Evolutionary conservation across 345 rosid species (phyloP), one percentile per base, ranked within the genome.

Genomic region (Eucalyptus regnans): DNA sequence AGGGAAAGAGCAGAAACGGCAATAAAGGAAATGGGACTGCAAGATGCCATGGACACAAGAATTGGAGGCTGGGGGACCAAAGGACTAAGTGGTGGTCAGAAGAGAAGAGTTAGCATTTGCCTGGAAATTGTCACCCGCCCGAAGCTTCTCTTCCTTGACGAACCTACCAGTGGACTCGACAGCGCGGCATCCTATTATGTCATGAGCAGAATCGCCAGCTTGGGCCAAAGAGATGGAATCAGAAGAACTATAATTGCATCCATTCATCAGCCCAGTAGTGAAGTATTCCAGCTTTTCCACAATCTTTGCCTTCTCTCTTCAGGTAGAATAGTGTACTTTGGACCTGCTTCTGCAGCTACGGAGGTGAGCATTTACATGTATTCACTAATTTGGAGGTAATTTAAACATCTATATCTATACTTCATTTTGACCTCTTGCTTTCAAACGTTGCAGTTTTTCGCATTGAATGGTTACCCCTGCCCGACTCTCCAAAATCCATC

Each of bases 81-180:
- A 87, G 96, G 95, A n/a, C 90, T 95, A 4, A 95, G 95, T 5
- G 94, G 95, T 5, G 95, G 95, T 33, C 95, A 94, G 51, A 95
- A 93, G 90, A 87, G 95, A 88, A 90, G 95, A 88, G 95, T 94
- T n/a, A 93, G 94, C 90, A 95, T 94, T 86, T 95, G 95, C 89
- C 93, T 91, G 33, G 95, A 95, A 88, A 91, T 95, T 89, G 86
- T 95, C 50, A 94, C 92, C 5, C 52, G 93, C 1, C 96, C 96
- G 0, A 90, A 91, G 90, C 94, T 94, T 23, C 88, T 95, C 46
- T 95, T 95, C 89, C 93, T 94, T 2, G 95, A 94, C 8, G 94
- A 92, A 89, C 95, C 94, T 4, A 95, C 95, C 5, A 93, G 95
- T 49, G 96, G 95, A 17, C 93, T 95, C 0, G 95, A 95, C 46